phyloP scores from a whole-genome alignment of 2,329 filamentous ascomycete genomes.

The Capronia epimyces region DNA sequence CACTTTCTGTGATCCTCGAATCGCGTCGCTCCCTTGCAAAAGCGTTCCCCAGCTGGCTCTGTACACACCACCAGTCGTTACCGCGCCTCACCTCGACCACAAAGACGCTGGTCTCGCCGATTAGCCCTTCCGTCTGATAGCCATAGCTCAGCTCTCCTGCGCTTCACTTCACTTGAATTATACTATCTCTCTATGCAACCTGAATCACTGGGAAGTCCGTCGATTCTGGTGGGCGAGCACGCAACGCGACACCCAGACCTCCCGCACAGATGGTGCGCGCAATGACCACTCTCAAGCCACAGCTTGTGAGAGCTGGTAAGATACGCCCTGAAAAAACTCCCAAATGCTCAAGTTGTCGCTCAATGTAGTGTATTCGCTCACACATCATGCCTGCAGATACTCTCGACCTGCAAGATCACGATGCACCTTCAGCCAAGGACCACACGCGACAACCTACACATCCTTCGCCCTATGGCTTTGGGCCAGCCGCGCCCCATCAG shows the following conservation, averaged over 20 bases:
- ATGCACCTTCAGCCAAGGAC: slow-evolving; percentile 76
- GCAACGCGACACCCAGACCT: slow-evolving; percentile 15
- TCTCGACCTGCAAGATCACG: slow-evolving; percentile 84
- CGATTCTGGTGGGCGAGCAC: slow-evolving; percentile 17
- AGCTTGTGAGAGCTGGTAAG: slow-evolving; percentile 45
- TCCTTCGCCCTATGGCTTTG: slow-evolving; percentile 47
- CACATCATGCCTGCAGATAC: slow-evolving; percentile 60
- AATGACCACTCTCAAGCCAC: slow-evolving; percentile 34
- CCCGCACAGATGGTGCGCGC: slow-evolving; percentile 23
- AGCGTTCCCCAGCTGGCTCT: slow-evolving; percentile 6
- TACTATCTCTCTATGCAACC: slow-evolving; percentile 19
- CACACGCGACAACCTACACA: slow-evolving; percentile 57
- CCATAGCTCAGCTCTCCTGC: neutral
- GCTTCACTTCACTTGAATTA: neutral
- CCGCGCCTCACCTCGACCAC: slow-evolving; percentile 14
- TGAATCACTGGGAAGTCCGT: slow-evolving; percentile 15
- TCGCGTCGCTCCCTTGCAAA: slow-evolving; percentile 9
- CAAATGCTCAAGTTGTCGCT: neutral
- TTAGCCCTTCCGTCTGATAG: neutral
- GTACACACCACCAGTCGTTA: slow-evolving; percentile 20
- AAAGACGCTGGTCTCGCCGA: neutral
- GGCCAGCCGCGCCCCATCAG: slow-evolving; percentile 70
- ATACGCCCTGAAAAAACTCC: slow-evolving; percentile 1
- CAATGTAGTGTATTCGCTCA: slow-evolving; percentile 5
- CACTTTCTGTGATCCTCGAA: neutral